Evolutionary conservation across 768 basidiomycete genomes (phyloP).

Genomic region (Mycena alexandri): DNA sequence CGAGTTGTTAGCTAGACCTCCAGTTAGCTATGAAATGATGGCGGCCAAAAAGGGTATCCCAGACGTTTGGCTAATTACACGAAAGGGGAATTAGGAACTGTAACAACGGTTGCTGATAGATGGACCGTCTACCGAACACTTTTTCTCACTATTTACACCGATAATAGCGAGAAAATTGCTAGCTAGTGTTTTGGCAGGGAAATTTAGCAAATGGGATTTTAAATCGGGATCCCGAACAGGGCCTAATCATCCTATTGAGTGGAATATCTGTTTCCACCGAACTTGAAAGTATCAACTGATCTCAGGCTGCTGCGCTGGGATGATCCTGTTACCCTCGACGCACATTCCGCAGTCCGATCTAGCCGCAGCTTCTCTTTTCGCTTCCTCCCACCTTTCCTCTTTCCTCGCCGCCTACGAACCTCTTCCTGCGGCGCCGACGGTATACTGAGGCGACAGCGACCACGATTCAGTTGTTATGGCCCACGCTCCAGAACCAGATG

Average conservation of each 20-base stretch:
- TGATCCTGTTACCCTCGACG: no score
- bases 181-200: not conserved
- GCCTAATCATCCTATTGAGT: not conserved
- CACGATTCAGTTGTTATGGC: conserved; percentile 74
- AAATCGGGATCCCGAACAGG: conserved; percentile 15
- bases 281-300: no score
- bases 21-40: no score
- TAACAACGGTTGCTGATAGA: conserved; percentile 13
- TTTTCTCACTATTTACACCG: not conserved
- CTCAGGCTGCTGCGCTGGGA: no score
- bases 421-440: conserved; percentile 57
- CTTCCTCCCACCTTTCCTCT: conserved; percentile 44
- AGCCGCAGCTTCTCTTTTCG: no score
- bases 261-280: no score
- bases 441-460: conserved; percentile 62
- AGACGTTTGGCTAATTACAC: no score
- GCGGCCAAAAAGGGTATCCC: no score
- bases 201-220: conserved; percentile 4
- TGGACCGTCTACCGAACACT: conserved; percentile 9
- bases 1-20: no score
- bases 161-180: not conserved
- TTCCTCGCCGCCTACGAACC: conserved; percentile 76
- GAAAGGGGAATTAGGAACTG: not conserved
- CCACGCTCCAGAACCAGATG: conserved; percentile 73
- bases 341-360: no score